phyloP scores from a whole-genome alignment of 495 filamentous ascomycete genomes.

The Penicillium desertorum region DNA sequence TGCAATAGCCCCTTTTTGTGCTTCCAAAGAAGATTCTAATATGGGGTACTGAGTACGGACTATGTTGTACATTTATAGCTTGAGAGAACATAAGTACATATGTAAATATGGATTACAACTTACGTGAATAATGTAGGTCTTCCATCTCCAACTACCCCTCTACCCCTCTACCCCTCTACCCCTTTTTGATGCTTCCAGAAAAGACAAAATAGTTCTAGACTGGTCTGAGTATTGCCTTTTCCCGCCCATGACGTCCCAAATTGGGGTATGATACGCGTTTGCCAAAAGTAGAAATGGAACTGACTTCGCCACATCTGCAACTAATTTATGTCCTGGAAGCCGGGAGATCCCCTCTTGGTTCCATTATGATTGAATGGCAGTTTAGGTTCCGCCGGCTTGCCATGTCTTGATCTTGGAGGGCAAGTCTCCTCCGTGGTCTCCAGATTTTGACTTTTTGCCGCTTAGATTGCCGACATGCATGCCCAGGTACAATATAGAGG shows the following conservation, averaged over 20 bases:
- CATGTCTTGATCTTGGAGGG: not conserved
- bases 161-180: not conserved
- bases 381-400: not conserved
- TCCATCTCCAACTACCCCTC: not conserved
- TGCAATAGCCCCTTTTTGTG: not conserved
- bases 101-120: not conserved
- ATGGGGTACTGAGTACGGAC: not conserved
- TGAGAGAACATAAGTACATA: not conserved
- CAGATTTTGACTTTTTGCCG: no score
- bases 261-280: not conserved
- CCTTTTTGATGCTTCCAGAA: not conserved
- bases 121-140: not conserved
- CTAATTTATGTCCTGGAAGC: not conserved
- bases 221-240: not conserved
- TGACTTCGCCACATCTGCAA: not conserved
- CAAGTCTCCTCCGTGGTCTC: not conserved
- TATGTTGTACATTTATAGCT: not conserved
- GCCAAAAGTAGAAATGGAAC: not conserved
- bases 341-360: not conserved
- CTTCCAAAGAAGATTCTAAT: not conserved
- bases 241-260: not conserved
- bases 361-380: not conserved
- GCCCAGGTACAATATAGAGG: no score
- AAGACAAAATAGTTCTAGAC: not conserved
- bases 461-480: no score